These are phyloP conservation scores for Termitomyces sp. DNA, from an alignment of 768 basidiomycete genomes.

Conservation along the genomic window DNA sequence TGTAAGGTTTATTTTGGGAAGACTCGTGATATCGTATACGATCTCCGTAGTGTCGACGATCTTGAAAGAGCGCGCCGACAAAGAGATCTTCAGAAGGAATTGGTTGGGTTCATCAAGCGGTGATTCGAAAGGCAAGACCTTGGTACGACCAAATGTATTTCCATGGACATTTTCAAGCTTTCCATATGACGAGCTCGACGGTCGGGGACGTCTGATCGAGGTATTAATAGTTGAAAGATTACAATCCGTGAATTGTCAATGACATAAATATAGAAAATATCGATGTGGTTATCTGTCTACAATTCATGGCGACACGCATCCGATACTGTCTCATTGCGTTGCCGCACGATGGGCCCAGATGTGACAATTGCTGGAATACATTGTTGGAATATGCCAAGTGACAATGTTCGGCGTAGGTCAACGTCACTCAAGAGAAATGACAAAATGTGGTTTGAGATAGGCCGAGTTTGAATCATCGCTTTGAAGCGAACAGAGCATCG, in stretches of 20 bases:
- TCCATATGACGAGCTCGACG: neutral
- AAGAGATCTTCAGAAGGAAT: constrained; percentile 85
- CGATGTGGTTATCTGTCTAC: neutral
- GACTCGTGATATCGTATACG: constrained; percentile 92
- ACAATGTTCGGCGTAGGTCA: neutral
- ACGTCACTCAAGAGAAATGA: neutral
- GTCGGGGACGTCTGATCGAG: neutral
- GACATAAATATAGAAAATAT: neutral
- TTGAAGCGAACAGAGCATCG: constrained; percentile 52
- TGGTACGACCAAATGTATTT: constrained; percentile 1
- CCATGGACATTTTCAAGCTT: neutral
- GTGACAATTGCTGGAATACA: neutral
- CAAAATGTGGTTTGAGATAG: neutral
- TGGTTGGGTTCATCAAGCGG: constrained; percentile 82
- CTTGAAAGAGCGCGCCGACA: constrained; percentile 78
- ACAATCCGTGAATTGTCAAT: neutral
- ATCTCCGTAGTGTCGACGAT: constrained; percentile 84
- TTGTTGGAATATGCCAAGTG: neutral
- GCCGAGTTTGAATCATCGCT: constrained; percentile 18
- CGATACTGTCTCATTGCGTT: neutral
- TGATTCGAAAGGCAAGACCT: constrained; percentile 20
- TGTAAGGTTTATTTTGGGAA: constrained; percentile 89
- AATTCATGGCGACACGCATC: neutral
- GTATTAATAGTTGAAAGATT: neutral
- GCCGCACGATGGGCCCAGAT: neutral